Base-by-base conservation (phyloP, 306 rosid species). In the Vigna radiata region DNA sequence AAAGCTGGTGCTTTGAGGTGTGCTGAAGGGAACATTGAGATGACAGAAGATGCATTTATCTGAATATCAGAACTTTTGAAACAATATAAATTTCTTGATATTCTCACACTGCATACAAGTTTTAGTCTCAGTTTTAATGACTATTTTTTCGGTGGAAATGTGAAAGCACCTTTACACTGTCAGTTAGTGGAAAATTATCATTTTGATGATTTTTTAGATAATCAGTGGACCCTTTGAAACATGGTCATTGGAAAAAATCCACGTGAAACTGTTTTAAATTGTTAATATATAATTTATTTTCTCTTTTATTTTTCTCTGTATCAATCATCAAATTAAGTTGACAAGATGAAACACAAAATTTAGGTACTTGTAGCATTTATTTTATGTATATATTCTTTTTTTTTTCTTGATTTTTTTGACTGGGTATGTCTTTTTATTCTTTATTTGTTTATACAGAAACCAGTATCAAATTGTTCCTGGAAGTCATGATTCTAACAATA, bases 1-100 rank as follows among this genome's bases (percentile, higher is more conserved):
- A 46, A 68, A 53, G 72, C 65, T 50, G 60, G 64, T 83, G 13
- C 52, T 64, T 44, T 43, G 72, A 55, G 79, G 58, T 64, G 33
- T 50, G 39, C 25, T 27, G 12, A 73, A 59, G 47, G 39, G 15
- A 83, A 64, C 56, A 63, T 70, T 48, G 52, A 75, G 53, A 55
- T 54, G 71, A 17, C 39, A 61, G 63, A 79, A 69, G 63, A 47
- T 65, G 56, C 58, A 52, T 47, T 64, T 54, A 13, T 33, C 54
- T 50, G 46, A 61, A 52, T 31, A 76, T 60, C n/a, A 52, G 43
- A 75, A 39, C n/a, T 52, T 54, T 63, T 54, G 59, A 36, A 17
- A 48, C 67, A 75, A 18, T 47, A 49, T 48, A 27, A 65, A 61
- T 29, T 29, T 46, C 27, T 59, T 61, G 19, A 46, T 29, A 61